Evolutionary conservation across 352 stramenopile species (phyloP).

Genomic region (Pythium dissotocum): DNA sequence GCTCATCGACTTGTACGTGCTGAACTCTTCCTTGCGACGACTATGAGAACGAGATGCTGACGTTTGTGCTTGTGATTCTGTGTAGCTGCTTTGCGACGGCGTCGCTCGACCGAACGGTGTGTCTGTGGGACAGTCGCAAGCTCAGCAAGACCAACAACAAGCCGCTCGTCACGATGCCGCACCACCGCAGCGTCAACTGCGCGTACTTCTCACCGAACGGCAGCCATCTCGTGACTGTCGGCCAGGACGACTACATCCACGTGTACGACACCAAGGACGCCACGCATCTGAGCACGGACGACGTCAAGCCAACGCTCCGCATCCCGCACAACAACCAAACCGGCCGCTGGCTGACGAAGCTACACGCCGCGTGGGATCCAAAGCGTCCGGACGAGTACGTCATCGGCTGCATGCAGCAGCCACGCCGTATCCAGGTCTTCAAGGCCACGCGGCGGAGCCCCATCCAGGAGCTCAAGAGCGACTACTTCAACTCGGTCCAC

Average conservation of each 20-base stretch:
- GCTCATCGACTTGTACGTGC: conserved; percentile 54
- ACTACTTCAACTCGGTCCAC: conserved; percentile 79
- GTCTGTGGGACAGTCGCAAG: conserved; percentile 78
- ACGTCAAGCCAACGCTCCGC: conserved; percentile 35
- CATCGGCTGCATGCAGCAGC: conserved; percentile 81
- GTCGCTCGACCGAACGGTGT: conserved; percentile 79
- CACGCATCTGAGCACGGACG: conserved; percentile 29
- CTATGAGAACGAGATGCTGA: not conserved
- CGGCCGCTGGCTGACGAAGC: conserved; percentile 86
- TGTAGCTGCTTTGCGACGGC: conserved; percentile 71
- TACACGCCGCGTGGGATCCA: conserved; percentile 80
- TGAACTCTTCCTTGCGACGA: not conserved
- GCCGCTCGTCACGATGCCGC: conserved; percentile 58
- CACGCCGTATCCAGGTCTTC: conserved; percentile 84
- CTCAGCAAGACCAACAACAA: conserved; percentile 43
- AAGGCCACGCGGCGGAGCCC: conserved; percentile 59
- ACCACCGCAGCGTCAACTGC: conserved; percentile 83
- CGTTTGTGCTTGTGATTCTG: not conserved
- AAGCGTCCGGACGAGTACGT: conserved; percentile 77
- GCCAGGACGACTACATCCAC: conserved; percentile 80
- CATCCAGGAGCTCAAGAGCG: conserved; percentile 67
- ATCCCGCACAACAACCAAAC: conserved; percentile 88
- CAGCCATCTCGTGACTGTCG: conserved; percentile 73
- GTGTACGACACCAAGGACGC: conserved; percentile 59
- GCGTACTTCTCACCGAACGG: conserved; percentile 83